phyloP scores from a whole-genome alignment of 441 rosid genomes.

The Kokia cookei region DNA sequence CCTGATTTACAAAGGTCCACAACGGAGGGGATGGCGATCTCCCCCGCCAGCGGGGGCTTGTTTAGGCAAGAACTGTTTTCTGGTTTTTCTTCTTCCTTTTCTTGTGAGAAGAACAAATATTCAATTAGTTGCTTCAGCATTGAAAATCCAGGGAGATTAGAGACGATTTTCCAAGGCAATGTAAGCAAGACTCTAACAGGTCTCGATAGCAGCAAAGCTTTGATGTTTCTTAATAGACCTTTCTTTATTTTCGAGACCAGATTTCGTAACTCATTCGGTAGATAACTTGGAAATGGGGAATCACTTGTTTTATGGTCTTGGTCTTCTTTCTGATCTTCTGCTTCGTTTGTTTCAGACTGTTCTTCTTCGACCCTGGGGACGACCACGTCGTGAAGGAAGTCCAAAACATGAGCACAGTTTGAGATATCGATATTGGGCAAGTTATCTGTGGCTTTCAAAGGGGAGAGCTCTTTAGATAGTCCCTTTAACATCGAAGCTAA shows the following conservation, averaged over 20 bases:
- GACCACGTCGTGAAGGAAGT: constrained; percentile 40
- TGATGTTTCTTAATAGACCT: not conserved
- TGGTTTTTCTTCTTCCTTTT: not conserved
- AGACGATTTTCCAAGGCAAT: not conserved
- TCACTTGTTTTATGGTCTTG: constrained; percentile 8
- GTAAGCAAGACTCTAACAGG: not conserved
- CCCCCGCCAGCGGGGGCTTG: not conserved
- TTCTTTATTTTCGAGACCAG: not conserved
- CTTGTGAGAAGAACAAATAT: not conserved
- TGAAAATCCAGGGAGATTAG: not conserved
- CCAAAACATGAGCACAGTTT: constrained; percentile 43
- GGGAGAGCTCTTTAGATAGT: constrained; percentile 48
- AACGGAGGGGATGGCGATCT: not conserved
- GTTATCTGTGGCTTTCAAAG: constrained; percentile 28
- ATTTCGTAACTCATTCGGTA: not conserved
- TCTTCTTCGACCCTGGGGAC: constrained; percentile 29
- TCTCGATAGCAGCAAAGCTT: not conserved
- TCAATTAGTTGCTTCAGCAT: not conserved
- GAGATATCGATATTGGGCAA: constrained; percentile 13
- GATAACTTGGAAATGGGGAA: not conserved
- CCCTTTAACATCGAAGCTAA: constrained; percentile 40
- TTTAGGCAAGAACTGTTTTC: not conserved
- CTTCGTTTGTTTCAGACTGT: not conserved
- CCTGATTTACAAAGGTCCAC: not conserved
- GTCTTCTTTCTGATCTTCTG: constrained; percentile 4